phyloP scores from a whole-genome alignment of 1,284 basidiomycete species.

The Rhodofomes roseus region DNA sequence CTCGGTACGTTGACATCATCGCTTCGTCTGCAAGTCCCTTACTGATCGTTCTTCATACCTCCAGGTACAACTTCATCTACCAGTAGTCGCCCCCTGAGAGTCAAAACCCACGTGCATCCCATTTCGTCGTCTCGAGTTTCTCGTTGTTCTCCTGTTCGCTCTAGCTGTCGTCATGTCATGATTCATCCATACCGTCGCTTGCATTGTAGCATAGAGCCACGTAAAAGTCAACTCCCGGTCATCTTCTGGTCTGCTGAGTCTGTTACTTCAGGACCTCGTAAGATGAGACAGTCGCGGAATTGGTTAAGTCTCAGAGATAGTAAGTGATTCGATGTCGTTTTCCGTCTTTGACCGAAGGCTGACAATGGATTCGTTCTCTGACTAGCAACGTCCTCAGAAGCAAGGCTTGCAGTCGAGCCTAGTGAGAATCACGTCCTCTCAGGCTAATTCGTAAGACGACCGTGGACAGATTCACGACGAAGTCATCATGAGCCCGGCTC shows the following conservation, averaged over 20 bases:
- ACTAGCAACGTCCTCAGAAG: not conserved
- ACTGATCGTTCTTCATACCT: not conserved
- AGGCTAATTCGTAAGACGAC: no score
- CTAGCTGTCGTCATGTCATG: not conserved
- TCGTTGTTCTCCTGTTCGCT: not conserved
- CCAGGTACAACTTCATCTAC: slow-evolving; percentile 68
- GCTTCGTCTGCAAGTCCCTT: not conserved
- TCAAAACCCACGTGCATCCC: no score
- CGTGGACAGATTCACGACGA: not conserved
- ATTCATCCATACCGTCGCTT: not conserved
- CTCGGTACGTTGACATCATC: slow-evolving; percentile 52
- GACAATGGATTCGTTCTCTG: not conserved
- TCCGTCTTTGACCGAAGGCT: not conserved
- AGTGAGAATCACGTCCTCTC: not conserved
- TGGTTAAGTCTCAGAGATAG: no score
- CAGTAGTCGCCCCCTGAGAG: slow-evolving; percentile 33
- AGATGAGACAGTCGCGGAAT: no score
- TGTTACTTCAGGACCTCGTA: no score
- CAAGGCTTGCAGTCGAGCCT: not conserved
- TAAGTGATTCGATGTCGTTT: not conserved
- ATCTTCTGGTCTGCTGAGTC: no score
- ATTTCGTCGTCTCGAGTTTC: not conserved
- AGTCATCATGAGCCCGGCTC: not conserved
- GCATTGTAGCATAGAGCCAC: not conserved
- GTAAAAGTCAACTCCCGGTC: not conserved